Conservation (phyloP, 805 yeast genomes). For the Kluyveromyces aestuarii region DNA sequence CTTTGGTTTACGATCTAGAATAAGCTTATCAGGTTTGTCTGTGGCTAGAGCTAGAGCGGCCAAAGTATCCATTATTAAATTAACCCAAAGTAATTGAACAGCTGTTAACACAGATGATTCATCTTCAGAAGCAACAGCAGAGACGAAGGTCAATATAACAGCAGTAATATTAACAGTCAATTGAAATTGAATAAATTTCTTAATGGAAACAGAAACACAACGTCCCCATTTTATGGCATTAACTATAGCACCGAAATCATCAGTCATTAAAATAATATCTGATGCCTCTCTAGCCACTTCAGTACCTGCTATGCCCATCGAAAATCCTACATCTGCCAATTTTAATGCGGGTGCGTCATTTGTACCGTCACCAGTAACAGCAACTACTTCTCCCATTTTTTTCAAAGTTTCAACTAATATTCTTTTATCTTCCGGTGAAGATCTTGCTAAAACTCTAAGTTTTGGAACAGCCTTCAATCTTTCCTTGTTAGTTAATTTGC, state of each 20-base stretch:
- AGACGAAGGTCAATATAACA: constrained; percentile 85
- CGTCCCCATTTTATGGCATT: constrained; percentile 98
- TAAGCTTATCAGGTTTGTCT: constrained; percentile 84
- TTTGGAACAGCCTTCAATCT: constrained; percentile 57
- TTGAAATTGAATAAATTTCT: constrained; percentile 94
- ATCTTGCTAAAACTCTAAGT: constrained; percentile 80
- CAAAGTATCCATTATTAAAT: constrained; percentile 94
- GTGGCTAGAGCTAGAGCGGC: constrained; percentile 98
- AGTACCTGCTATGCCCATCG: constrained; percentile 98
- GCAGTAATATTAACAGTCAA: constrained; percentile 95
- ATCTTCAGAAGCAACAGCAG: constrained; percentile 77
- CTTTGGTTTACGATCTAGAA: constrained; percentile 73
- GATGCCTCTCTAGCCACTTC: constrained; percentile 98
- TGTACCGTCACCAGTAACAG: constrained; percentile 99
- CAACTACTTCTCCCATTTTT: constrained; percentile 83
- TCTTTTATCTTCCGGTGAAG: constrained; percentile 93
- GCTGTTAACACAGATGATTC: constrained; percentile 90
- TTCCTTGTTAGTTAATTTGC: constrained; percentile 52
- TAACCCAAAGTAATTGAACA: constrained; percentile 95
- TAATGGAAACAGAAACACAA: constrained; percentile 88
- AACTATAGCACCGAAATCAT: constrained; percentile 89
- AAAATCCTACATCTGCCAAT: constrained; percentile 94
- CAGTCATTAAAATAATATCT: constrained; percentile 85
- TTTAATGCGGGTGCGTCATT: constrained; percentile 98
- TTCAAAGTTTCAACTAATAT: constrained; percentile 74